Conservation (phyloP, 345 rosid genomes). For the Eucalyptus lansdowneana region DNA sequence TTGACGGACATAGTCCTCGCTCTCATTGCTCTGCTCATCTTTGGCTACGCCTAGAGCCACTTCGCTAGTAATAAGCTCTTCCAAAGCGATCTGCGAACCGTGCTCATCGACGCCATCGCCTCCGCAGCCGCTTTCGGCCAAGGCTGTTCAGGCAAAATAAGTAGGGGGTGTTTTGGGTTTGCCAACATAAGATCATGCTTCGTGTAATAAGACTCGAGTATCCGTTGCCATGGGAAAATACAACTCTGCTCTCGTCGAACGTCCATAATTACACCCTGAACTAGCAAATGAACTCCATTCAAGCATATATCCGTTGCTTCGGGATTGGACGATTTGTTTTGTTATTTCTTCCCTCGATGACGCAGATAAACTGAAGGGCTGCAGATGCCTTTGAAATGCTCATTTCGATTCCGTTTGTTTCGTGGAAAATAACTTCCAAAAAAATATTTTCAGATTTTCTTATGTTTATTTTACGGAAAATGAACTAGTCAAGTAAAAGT, state of each 20-base stretch:
- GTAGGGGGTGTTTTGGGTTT: neutral
- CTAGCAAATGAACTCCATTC: neutral
- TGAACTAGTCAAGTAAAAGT: rapidly evolving
- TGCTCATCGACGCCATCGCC: conserved; percentile 61
- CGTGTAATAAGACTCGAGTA: neutral
- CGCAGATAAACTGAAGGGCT: neutral
- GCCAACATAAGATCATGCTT: neutral
- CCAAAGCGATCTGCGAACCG: conserved; percentile 56
- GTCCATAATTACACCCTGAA: neutral
- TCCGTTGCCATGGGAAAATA: neutral
- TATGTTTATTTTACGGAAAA: rapidly evolving
- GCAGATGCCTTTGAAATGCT: rapidly evolving
- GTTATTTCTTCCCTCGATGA: neutral
- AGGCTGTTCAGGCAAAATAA: conserved; percentile 20
- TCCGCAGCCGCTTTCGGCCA: conserved; percentile 75
- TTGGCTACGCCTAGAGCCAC: conserved; percentile 62
- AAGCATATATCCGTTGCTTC: neutral
- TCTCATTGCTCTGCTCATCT: conserved; percentile 47
- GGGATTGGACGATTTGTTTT: neutral
- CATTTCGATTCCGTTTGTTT: rapidly evolving
- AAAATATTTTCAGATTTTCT: rapidly evolving
- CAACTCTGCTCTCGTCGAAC: neutral
- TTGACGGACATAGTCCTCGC: conserved; percentile 1
- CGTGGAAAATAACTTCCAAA: rapidly evolving
- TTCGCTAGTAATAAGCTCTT: conserved; percentile 63